Evolutionary conservation across 805 yeast species (phyloP).

Genomic region (Cyberlindnera euphorbiiphila): DNA sequence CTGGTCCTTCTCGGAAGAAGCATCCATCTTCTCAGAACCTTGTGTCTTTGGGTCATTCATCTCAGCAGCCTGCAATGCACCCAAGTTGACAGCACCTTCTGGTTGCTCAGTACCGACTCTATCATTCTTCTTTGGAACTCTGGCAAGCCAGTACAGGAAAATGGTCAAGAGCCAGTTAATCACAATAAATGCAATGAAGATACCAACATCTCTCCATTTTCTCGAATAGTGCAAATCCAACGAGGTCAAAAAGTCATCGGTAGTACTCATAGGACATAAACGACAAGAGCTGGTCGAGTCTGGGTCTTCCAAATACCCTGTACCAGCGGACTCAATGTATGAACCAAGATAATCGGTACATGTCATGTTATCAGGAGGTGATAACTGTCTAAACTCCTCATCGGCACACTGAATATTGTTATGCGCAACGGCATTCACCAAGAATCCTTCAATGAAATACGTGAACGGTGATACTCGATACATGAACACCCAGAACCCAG

Average conservation of each 20-base stretch:
- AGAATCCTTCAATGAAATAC: slow-evolving; percentile 53
- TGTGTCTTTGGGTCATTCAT: slow-evolving; percentile 3
- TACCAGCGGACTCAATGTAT: slow-evolving; percentile 31
- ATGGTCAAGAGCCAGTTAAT: slow-evolving; percentile 40
- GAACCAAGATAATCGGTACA: slow-evolving; percentile 52
- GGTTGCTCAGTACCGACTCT: slow-evolving; percentile 13
- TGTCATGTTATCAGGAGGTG: slow-evolving; percentile 51
- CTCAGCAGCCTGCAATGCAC: slow-evolving; percentile 8
- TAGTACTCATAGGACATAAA: slow-evolving; percentile 54
- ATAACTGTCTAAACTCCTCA: slow-evolving; percentile 43
- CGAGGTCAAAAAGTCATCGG: slow-evolving; percentile 55
- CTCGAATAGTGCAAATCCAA: slow-evolving; percentile 38
- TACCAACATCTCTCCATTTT: slow-evolving; percentile 67
- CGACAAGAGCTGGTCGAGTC: slow-evolving; percentile 47
- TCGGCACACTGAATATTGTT: slow-evolving; percentile 43
- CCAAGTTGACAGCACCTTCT: slow-evolving; percentile 11
- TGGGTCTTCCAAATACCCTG: slow-evolving; percentile 19
- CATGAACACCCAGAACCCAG: slow-evolving; percentile 81
- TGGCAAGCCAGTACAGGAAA: slow-evolving; percentile 51
- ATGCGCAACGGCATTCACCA: slow-evolving; percentile 54
- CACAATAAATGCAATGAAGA: slow-evolving; percentile 42
- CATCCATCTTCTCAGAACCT: background rate
- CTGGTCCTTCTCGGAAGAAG: slow-evolving; percentile 5
- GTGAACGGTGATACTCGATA: slow-evolving; percentile 70
- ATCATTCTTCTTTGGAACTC: slow-evolving; percentile 64